These are phyloP conservation scores for Lachnellula subtilissima DNA, from an alignment of 2,329 filamentous ascomycete species.

Conservation along the genomic window DNA sequence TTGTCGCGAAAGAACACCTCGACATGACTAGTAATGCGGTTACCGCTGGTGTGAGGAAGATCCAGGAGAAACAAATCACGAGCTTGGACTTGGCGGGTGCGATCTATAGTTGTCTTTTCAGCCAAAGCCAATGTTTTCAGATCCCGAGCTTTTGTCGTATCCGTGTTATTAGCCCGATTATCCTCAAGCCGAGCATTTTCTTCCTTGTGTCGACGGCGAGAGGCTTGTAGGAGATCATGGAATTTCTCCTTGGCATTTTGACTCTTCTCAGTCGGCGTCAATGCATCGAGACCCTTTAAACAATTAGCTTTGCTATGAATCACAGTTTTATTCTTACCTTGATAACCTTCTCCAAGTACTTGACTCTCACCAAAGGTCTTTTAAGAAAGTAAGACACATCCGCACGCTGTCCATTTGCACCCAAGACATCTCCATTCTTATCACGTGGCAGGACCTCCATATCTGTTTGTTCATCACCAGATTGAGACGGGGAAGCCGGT, in stretches of 20 bases:
- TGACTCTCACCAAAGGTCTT: conserved; percentile 79
- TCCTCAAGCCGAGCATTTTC: conserved; percentile 73
- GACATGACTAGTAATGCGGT: conserved; percentile 81
- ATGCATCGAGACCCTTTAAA: conserved; percentile 19
- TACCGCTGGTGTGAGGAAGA: conserved; percentile 81
- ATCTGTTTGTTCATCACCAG: conserved; percentile 54
- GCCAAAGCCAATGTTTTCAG: conserved; percentile 70
- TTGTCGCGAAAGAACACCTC: conserved; percentile 85
- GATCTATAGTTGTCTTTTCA: conserved; percentile 66
- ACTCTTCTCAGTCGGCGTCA: conserved; percentile 41
- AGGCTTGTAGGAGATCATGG: conserved; percentile 68
- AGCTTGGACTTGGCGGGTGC: conserved; percentile 76
- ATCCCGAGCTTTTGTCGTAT: conserved; percentile 75
- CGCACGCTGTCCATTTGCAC: conserved; percentile 71
- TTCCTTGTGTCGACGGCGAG: conserved; percentile 68
- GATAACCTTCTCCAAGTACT: conserved; percentile 80
- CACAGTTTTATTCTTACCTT: conserved; percentile 46
- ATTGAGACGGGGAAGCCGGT: conserved; percentile 49
- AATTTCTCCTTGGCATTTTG: conserved; percentile 36
- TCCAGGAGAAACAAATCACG: conserved; percentile 87
- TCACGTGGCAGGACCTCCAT: conserved; percentile 56
- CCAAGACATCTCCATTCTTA: conserved; percentile 58
- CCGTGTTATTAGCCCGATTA: conserved; percentile 79
- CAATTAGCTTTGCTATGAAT: not conserved
- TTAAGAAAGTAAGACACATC: conserved; percentile 93